Conservation (phyloP, 2,329 filamentous ascomycete species). For the Alternaria sp. region DNA sequence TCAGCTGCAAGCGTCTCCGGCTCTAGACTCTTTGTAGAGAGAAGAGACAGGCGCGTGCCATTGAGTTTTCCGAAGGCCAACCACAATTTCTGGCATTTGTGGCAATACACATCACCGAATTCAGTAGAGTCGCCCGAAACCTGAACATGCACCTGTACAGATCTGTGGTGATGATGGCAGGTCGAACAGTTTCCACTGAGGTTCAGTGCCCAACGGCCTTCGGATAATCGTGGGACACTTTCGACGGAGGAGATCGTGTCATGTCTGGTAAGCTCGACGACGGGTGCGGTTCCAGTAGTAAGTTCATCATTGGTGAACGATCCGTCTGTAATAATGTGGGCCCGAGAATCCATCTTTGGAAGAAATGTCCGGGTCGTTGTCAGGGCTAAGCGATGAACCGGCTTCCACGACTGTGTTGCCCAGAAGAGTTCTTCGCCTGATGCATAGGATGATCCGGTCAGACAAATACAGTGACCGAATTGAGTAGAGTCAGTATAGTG, state of each 20-base stretch:
- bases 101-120: conserved; percentile 28
- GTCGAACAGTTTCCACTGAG: conserved; percentile 38
- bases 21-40: conserved; percentile 28
- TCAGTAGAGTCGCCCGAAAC: conserved; percentile 16
- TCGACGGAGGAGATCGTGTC: conserved; percentile 26
- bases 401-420: conserved; percentile 9
- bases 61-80: conserved; percentile 32
- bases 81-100: conserved; percentile 32
- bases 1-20: conserved; percentile 24
- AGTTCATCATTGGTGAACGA: neutral
- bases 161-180: conserved; percentile 37
- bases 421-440: conserved; percentile 3
- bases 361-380: neutral
- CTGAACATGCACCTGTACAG: conserved; percentile 26
- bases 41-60: conserved; percentile 32
- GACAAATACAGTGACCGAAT: neutral
- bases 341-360: conserved; percentile 10
- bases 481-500: neutral
- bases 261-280: conserved; percentile 9
- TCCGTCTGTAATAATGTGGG: neutral
- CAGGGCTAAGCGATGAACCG: conserved; percentile 4
- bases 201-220: conserved; percentile 27
- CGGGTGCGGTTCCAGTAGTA: neutral
- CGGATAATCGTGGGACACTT: conserved; percentile 23
- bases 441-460: conserved; percentile 15